Evolutionary conservation across 2,329 filamentous ascomycete species (phyloP).

Genomic region (Fusarium secorum): DNA sequence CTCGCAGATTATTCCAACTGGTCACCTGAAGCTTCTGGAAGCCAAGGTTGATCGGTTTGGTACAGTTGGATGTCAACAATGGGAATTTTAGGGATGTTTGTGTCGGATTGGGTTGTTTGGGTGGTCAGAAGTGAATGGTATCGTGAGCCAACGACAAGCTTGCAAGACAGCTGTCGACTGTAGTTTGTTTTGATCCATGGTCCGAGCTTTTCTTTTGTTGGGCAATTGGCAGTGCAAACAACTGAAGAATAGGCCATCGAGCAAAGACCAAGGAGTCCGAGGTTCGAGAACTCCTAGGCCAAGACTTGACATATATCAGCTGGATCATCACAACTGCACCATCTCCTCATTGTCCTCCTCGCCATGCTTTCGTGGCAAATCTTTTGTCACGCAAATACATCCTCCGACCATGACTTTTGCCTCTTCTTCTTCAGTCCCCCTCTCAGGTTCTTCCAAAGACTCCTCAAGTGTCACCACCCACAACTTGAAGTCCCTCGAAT

Average conservation of each 20-base stretch:
- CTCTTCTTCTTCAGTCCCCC: background rate
- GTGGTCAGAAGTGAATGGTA: background rate
- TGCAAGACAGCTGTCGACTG: background rate
- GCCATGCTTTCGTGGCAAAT: background rate
- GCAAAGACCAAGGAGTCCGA: background rate
- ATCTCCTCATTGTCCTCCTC: background rate
- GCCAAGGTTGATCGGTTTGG: fast-evolving
- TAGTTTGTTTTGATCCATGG: background rate
- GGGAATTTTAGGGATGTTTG: background rate
- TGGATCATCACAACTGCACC: background rate
- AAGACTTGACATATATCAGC: background rate
- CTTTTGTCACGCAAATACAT: background rate
- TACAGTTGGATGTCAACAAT: background rate
- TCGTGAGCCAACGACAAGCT: background rate
- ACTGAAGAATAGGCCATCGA: background rate
- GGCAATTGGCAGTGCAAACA: background rate
- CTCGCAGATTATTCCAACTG: background rate
- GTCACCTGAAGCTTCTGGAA: background rate
- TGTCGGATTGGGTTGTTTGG: background rate
- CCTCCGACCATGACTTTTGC: background rate
- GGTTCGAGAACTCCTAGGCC: background rate
- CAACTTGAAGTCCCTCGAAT: background rate
- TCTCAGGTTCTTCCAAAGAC: background rate
- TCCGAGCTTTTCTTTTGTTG: background rate
- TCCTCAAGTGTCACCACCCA: background rate